Percentiles rank a stretch among this genome's conserved stretches.
phyloP scores from a whole-genome alignment of 305 asterid species.

The Fraxinus sp. region DNA sequence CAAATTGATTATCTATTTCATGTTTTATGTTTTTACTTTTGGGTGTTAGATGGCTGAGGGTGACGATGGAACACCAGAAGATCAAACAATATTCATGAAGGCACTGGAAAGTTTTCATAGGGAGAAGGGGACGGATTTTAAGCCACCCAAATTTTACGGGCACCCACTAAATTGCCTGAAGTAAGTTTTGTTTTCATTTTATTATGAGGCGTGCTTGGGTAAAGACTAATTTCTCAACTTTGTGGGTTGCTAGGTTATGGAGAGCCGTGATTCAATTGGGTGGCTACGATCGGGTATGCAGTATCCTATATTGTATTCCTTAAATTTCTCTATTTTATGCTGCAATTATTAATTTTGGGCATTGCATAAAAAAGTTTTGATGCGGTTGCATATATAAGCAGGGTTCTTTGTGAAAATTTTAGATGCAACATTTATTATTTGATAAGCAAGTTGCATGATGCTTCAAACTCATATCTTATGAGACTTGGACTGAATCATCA shows the following conservation, averaged over 20 bases:
- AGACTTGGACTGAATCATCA: not conserved
- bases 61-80: slow-evolving; percentile 86
- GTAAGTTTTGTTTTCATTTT: slow-evolving; percentile 39
- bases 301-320: not conserved
- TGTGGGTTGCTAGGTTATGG: slow-evolving; percentile 32
- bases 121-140: slow-evolving; percentile 69
- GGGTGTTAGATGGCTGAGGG: slow-evolving; percentile 53
- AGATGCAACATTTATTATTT: not conserved
- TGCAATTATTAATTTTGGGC: not conserved
- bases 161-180: slow-evolving; percentile 83
- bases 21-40: not conserved
- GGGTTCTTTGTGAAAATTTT: not conserved
- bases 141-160: slow-evolving; percentile 89
- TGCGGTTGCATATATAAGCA: not conserved
- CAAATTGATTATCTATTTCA: slow-evolving; percentile 6
- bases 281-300: slow-evolving; percentile 37
- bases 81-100: slow-evolving; percentile 73
- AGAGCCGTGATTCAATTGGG: slow-evolving; percentile 35
- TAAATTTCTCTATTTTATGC: not conserved
- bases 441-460: not conserved
- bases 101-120: slow-evolving; percentile 70
- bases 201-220: slow-evolving; percentile 11
- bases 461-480: not conserved
- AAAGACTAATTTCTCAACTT: not conserved
- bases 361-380: not conserved